phyloP scores from a whole-genome alignment of 2,329 filamentous ascomycete genomes.

The Colletotrichum viniferum region DNA sequence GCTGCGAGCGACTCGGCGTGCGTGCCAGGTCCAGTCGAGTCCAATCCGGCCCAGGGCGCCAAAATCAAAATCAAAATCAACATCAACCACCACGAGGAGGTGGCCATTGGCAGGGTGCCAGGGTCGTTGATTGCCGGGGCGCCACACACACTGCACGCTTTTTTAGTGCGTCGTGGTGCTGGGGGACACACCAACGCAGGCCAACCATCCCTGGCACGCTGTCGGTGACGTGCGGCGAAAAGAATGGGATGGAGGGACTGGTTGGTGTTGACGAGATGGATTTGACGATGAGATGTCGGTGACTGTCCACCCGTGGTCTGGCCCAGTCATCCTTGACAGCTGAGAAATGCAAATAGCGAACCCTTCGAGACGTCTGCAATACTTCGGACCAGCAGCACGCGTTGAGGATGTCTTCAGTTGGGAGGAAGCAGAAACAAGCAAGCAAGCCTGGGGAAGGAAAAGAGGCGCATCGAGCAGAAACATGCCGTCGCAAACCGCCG shows the following conservation, averaged over 20 bases:
- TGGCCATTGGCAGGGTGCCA: neutral
- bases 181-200: neutral
- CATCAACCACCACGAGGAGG: neutral
- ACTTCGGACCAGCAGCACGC: neutral
- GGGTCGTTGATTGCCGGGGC: neutral
- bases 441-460: neutral
- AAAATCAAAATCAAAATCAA: neutral
- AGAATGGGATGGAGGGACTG: neutral
- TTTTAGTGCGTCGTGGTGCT: neutral
- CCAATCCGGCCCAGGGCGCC: neutral
- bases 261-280: neutral
- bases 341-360: neutral
- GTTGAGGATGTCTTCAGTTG: neutral
- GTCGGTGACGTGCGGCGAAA: neutral
- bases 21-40: neutral
- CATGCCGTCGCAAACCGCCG: neutral
- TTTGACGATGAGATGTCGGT: neutral
- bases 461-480: neutral
- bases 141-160: neutral
- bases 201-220: neutral
- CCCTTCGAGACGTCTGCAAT: neutral
- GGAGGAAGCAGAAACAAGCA: neutral
- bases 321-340: neutral
- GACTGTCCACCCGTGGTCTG: neutral
- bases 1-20: neutral